Conservation (phyloP, 176 grass and related monocot genomes). For the Carex cristatella region DNA sequence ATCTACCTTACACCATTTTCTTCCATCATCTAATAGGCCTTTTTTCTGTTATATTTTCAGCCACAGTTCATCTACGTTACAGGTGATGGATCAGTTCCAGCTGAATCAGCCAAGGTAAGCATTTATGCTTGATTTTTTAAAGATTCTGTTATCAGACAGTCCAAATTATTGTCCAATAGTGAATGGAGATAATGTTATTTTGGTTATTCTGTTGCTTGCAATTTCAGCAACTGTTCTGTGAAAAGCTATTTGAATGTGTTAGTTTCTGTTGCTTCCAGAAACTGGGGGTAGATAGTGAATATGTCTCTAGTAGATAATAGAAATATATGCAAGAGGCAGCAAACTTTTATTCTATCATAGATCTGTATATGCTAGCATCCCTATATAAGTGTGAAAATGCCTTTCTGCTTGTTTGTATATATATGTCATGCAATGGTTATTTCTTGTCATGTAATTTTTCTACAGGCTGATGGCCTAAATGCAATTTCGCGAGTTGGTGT, state of each 20-base stretch:
- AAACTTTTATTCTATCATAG: not conserved
- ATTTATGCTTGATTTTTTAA: not conserved
- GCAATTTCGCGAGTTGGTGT: conserved; percentile 62
- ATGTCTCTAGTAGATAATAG: not conserved
- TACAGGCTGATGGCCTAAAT: conserved; percentile 65
- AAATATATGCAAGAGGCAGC: not conserved
- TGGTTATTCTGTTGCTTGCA: not conserved
- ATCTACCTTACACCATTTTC: not conserved
- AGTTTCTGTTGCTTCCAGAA: not conserved
- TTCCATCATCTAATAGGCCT: not conserved
- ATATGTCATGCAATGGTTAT: not conserved
- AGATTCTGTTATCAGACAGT: not conserved
- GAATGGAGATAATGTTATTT: not conserved
- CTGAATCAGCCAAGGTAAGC: conserved; percentile 89
- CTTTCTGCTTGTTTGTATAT: not conserved
- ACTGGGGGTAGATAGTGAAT: not conserved
- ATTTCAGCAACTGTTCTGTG: not conserved
- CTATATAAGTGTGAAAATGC: not conserved
- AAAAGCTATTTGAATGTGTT: not conserved
- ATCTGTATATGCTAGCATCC: not conserved
- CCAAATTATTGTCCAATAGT: not conserved
- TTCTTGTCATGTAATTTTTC: not conserved
- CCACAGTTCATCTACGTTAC: conserved; percentile 60
- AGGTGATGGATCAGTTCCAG: conserved; percentile 90
- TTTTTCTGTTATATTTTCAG: conserved; percentile 32